These are phyloP conservation scores for Ceratocystis cacaofunesta DNA, from an alignment of 2,329 filamentous ascomycete species.

Conservation along the genomic window DNA sequence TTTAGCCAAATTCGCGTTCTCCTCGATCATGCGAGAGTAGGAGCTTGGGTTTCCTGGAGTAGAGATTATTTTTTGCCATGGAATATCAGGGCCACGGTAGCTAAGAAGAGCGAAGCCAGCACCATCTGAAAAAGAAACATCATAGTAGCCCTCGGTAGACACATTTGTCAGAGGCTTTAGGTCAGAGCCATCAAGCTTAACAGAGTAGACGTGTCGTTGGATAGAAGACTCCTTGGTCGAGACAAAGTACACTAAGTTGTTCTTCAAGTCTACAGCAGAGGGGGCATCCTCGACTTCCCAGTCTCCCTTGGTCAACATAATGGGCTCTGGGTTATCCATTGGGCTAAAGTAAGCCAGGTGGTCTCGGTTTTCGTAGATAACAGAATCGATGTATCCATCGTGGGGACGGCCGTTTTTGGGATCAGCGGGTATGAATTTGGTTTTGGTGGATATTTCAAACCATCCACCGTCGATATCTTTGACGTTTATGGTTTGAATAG, in stretches of 20 bases:
- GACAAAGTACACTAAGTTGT: slow-evolving; percentile 82
- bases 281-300: slow-evolving; percentile 89
- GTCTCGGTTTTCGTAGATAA: slow-evolving; percentile 75
- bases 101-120: slow-evolving; percentile 72
- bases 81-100: slow-evolving; percentile 71
- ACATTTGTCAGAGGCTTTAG: slow-evolving; percentile 61
- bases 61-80: slow-evolving; percentile 80
- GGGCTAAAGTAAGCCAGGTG: slow-evolving; percentile 90
- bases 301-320: slow-evolving; percentile 70
- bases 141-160: slow-evolving; percentile 61
- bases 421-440: slow-evolving; percentile 74
- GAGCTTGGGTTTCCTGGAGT: slow-evolving; percentile 53
- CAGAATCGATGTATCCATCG: slow-evolving; percentile 85
- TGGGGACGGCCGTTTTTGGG: slow-evolving; percentile 56
- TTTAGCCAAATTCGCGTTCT: slow-evolving; percentile 56
- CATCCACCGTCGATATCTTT: slow-evolving; percentile 83
- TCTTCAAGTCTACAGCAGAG: slow-evolving; percentile 66
- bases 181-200: slow-evolving; percentile 65
- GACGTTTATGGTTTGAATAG: slow-evolving; percentile 66
- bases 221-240: slow-evolving; percentile 76
- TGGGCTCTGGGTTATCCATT: slow-evolving; percentile 64
- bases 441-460: slow-evolving; percentile 86
- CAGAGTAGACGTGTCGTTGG: slow-evolving; percentile 82
- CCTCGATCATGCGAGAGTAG: slow-evolving; percentile 60
- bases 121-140: slow-evolving; percentile 67